Evolutionary conservation across 805 yeast species (phyloP).

Genomic region (Ogataea pilisensis): DNA sequence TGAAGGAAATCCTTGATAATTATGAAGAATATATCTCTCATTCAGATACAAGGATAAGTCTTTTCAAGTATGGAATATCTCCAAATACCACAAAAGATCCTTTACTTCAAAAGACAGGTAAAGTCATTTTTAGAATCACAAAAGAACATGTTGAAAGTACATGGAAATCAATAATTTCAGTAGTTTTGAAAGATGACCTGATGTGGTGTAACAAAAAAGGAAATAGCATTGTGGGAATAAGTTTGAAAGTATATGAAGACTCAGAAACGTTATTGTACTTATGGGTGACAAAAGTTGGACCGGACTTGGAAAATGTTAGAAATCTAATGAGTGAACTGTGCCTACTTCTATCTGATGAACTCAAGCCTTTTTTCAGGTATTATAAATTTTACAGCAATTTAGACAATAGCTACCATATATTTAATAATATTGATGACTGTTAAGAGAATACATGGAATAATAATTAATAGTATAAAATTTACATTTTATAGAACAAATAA

Average conservation of each 20-base stretch:
- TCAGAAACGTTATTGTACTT: slow-evolving; percentile 12
- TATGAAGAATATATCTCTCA: neutral
- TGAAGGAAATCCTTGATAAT: slow-evolving; percentile 4
- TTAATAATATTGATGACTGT: slow-evolving; percentile 7
- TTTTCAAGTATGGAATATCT: slow-evolving; percentile 19
- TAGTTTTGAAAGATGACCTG: slow-evolving; percentile 15
- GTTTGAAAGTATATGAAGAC: slow-evolving; percentile 13
- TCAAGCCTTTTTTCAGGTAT: slow-evolving; percentile 17
- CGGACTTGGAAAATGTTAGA: slow-evolving; percentile 10
- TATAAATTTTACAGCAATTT: slow-evolving; percentile 16
- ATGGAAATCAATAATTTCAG: slow-evolving; percentile 13
- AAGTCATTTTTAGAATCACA: slow-evolving; percentile 14
- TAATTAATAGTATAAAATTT: neutral
- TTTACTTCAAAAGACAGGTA: slow-evolving; percentile 14
- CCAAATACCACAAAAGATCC: slow-evolving; percentile 19
- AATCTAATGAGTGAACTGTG: slow-evolving; percentile 16
- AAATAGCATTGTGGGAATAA: slow-evolving; percentile 16
- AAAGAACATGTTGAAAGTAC: slow-evolving; percentile 8
- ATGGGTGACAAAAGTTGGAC: slow-evolving; percentile 17
- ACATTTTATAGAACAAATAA: neutral
- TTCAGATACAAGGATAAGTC: slow-evolving; percentile 9
- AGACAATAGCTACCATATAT: slow-evolving; percentile 14
- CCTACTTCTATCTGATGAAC: slow-evolving; percentile 11
- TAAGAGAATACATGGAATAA: neutral
- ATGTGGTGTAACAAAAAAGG: slow-evolving; percentile 16